Base-by-base conservation (phyloP, 2,329 filamentous ascomycete genomes). In the Cladophialophora yegresii region DNA sequence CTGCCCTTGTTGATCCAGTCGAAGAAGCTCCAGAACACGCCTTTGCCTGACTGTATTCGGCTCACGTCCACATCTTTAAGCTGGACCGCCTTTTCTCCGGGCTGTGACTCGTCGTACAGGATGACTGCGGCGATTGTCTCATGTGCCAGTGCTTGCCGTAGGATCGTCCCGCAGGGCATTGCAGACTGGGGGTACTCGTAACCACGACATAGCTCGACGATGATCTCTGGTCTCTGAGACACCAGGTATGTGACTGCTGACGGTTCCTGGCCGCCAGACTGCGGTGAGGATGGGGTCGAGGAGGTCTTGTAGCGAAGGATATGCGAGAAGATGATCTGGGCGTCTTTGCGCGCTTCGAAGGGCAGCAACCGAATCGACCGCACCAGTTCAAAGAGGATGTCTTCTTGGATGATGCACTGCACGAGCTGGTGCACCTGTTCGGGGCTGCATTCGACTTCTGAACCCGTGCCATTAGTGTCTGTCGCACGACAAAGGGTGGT, bases 21-120 rank as follows among this genome's bases (percentile, higher is more conserved):
- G 74, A 99, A 98, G 79, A 98, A 98, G 54, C 86, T 89, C 95
- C 95, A 99, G 76, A 99, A 97, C 1, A 97, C 87, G 2, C 93
- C 93, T 51, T 87, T 84, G 12, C 93, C 93, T 54, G 85, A 89
- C 72, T 95, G 90, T 36, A 85, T 87, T 47, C 87, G 79, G 65
- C 91, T 89, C 54, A 89, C 86, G 72, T 95, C 90, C 67, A 97
- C 90, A 23, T 86, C 88, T 58, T 84, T 87, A 45, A 96, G 82
- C 49, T 92, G 90, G 68, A 92, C 87, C n/a, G 86, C 85, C 70
- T 86, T 88, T 61, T 89, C 91, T 32, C 89, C 87, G 66, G 87
- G 85, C 49, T 85, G 85, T 4, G 90, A 91, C 75, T 97, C 91
- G 73, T 98, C 92, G 76, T 97, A 97, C 3, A 99, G 82, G 65